phyloP scores from a whole-genome alignment of 1,139 yeast species.

The Blastobotrys persicus region DNA sequence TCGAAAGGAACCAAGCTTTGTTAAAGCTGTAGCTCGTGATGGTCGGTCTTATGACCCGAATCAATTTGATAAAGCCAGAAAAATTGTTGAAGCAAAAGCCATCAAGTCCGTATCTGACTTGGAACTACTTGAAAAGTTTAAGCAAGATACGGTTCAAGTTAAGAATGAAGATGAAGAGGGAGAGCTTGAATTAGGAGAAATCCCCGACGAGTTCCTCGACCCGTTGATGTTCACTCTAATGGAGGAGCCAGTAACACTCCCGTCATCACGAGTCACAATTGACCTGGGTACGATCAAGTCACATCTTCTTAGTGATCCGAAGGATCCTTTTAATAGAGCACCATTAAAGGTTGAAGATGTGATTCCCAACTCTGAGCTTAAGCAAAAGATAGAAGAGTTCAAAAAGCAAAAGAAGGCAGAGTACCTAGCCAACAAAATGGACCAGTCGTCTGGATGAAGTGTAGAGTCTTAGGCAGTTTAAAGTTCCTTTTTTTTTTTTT shows the following conservation, averaged over 20 bases:
- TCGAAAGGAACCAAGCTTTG: slow-evolving; percentile 59
- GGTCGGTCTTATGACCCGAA: slow-evolving; percentile 75
- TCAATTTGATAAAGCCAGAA: slow-evolving; percentile 67
- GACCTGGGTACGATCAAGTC: slow-evolving; percentile 92
- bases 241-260: slow-evolving; percentile 94
- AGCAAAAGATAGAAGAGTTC: slow-evolving; percentile 58
- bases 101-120: slow-evolving; percentile 41
- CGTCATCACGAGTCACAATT: slow-evolving; percentile 77
- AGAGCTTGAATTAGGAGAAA: slow-evolving; percentile 84
- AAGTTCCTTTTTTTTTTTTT: too few relatives aligned
- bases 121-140: slow-evolving; percentile 51
- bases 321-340: slow-evolving; percentile 94
- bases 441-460: slow-evolving; percentile 4
- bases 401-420: slow-evolving; percentile 34
- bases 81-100: slow-evolving; percentile 56
- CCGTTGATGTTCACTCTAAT: slow-evolving; percentile 93
- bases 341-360: slow-evolving; percentile 91
- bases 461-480: too few relatives aligned
- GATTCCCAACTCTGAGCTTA: slow-evolving; percentile 65
- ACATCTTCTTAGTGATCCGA: slow-evolving; percentile 88
- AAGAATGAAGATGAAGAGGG: slow-evolving; percentile 64
- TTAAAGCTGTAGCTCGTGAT: slow-evolving; percentile 82
- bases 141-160: slow-evolving; percentile 56
- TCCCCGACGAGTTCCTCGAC: slow-evolving; percentile 95
- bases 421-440: slow-evolving; percentile 10